Evolutionary conservation across 116 monocot genomes (phyloP).

Genomic region (Thalassia testudinum): DNA sequence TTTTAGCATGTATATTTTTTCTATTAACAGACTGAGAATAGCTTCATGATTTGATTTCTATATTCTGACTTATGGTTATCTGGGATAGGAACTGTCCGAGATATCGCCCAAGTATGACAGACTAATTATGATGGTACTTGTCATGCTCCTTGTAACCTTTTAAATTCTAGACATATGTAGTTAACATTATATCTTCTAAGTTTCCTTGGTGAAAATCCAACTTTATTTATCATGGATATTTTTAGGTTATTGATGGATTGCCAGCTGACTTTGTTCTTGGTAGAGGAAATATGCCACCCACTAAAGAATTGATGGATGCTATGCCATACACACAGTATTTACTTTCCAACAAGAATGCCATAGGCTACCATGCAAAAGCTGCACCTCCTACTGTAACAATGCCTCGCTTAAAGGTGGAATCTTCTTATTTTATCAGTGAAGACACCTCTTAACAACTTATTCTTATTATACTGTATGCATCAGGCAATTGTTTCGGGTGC

Average conservation of each 20-base stretch:
- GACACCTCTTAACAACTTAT: background rate
- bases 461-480: background rate
- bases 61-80: background rate
- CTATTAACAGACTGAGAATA: too few species aligned
- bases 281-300: conserved; percentile 38
- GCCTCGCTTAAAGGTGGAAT: conserved; percentile 79
- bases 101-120: conserved; percentile 64
- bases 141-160: background rate
- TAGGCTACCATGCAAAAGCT: conserved; percentile 88
- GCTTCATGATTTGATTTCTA: too few species aligned
- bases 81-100: conserved; percentile 51
- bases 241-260: conserved; percentile 91
- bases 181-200: too few species aligned
- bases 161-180: too few species aligned
- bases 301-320: conserved; percentile 35
- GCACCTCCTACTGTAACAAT: conserved; percentile 96
- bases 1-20: too few species aligned
- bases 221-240: conserved; percentile 5
- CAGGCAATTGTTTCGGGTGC: conserved; percentile 96
- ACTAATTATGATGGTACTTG: conserved; percentile 67
- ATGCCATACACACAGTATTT: conserved; percentile 89
- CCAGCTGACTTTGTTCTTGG: conserved; percentile 93
- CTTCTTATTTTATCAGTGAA: background rate
- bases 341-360: conserved; percentile 41
- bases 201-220: too few species aligned